Conservation (phyloP, 257 asterid genomes). For the Nicotiana otophora region DNA sequence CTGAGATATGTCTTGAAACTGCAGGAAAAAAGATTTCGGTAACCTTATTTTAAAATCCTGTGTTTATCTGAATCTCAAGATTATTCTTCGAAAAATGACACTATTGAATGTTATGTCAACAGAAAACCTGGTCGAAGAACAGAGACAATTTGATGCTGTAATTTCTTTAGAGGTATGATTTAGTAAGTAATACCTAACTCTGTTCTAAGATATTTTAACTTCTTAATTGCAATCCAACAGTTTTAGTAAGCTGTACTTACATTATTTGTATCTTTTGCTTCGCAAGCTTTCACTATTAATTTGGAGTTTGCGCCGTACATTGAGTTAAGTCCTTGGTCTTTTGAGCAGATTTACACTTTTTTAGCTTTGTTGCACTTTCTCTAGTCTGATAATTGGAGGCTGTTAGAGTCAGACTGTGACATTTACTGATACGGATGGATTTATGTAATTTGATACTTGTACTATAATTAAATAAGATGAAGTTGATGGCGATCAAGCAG, state of each 20-base stretch:
- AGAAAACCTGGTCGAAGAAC: slow-evolving; percentile 89
- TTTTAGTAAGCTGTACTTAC: background rate
- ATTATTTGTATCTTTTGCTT: background rate
- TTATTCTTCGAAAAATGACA: slow-evolving; percentile 25
- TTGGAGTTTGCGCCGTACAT: background rate
- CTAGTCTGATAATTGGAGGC: background rate
- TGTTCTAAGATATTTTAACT: background rate
- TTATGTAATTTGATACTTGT: background rate
- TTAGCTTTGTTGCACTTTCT: background rate
- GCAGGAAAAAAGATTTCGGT: background rate
- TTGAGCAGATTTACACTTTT: background rate
- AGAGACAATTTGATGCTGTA: slow-evolving; percentile 77
- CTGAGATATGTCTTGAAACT: background rate
- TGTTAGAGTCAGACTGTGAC: background rate
- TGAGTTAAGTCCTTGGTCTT: background rate
- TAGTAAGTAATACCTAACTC: background rate
- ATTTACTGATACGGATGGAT: background rate
- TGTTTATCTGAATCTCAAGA: slow-evolving; percentile 18
- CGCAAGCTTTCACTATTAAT: background rate
- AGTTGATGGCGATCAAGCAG: background rate
- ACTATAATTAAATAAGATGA: background rate
- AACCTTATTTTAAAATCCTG: slow-evolving; percentile 7
- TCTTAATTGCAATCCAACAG: background rate
- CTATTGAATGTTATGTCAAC: slow-evolving; percentile 30
- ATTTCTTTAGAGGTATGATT: slow-evolving; percentile 73